These are phyloP conservation scores for Lactifluus subvellereus DNA, from an alignment of 768 basidiomycete genomes.

Conservation along the genomic window DNA sequence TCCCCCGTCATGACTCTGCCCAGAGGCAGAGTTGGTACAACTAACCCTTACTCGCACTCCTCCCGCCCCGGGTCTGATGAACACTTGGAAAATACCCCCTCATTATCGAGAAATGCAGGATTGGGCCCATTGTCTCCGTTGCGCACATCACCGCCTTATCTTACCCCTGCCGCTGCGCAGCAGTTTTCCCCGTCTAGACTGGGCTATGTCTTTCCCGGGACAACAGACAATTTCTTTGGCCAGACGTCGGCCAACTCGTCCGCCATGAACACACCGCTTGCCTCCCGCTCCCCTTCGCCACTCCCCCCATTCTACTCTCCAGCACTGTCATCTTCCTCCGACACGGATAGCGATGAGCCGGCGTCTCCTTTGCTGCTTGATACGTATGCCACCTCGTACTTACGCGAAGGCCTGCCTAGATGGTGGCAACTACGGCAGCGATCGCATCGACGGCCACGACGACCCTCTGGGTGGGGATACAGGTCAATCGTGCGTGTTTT, in stretches of 20 bases:
- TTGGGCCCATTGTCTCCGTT: slow-evolving; percentile 20
- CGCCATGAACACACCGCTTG: slow-evolving; percentile 43
- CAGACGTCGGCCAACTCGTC: slow-evolving; percentile 30
- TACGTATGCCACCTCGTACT: slow-evolving; percentile 26
- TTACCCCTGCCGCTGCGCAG: not conserved
- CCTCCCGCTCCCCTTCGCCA: slow-evolving; percentile 60
- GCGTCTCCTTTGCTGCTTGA: slow-evolving; percentile 38
- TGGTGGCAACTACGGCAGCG: slow-evolving; percentile 48
- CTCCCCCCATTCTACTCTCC: slow-evolving; percentile 48
- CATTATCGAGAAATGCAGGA: not conserved
- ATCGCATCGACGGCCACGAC: slow-evolving; percentile 47
- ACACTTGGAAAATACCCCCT: not conserved
- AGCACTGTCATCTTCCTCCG: slow-evolving; percentile 51
- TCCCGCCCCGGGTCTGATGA: not conserved
- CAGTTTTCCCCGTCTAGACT: not conserved
- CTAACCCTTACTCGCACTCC: slow-evolving; percentile 25
- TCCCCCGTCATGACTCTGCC: slow-evolving; percentile 7
- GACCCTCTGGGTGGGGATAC: slow-evolving; percentile 39
- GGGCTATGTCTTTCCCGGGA: not conserved
- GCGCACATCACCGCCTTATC: slow-evolving; percentile 12
- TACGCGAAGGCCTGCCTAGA: slow-evolving; percentile 39
- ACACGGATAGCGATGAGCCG: slow-evolving; percentile 59
- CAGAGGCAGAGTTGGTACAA: not conserved
- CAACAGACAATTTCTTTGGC: not conserved
- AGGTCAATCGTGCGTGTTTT: slow-evolving; percentile 51